Base-by-base conservation (phyloP, 2,329 filamentous ascomycete species). In the Ophiobolus disseminans region DNA sequence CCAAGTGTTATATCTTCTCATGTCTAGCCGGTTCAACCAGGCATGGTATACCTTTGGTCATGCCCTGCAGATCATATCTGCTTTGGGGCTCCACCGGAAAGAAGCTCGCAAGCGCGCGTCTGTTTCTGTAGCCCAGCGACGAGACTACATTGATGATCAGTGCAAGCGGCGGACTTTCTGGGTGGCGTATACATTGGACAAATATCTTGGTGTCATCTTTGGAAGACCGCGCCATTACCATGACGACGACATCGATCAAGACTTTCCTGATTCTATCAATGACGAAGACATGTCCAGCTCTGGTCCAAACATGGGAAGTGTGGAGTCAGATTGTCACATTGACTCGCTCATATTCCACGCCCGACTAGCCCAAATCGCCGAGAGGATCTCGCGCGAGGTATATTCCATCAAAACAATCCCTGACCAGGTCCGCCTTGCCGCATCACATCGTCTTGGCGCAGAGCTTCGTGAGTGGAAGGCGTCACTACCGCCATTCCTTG, bases 161-260 rank as follows among this genome's bases (percentile, higher is more conserved):
- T 80, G 82, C 26, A 76, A 79, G 0, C 83, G 80, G 45, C 73
- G 83, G 8, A 80, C 83, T 0, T 86, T 87, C 32, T 86, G 84
- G 84, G 80, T 79, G 2, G 79, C 81, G 0, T 86, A 86, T 56
- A 82, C 79, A 0, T 67, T 86, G 2, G 84, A 87, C 61, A 83
- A 81, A 30, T 86, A 86, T 46, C 67, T 87, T 1, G 81, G 81
- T 13, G 80, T 84, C 5, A 79, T 85, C 10, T 80, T 85, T 41
- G 84, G 84, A 0, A 74, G 84, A 1, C 84, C 84, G 1, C 67
- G 82, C 14, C 74, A 84, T 25, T 80, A 85, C 13, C 82, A 84
- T 41, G 83, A 86, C 32, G 81, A 85, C 20, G 82, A 86, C 38
- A 82, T 85, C 31, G 83, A 86, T 36, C 83, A 86, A 48, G 78